Evolutionary conservation across 176 grass and related monocot species (phyloP), one percentile per base, ranked within the genome.

Genomic region (Bromus sterilis): DNA sequence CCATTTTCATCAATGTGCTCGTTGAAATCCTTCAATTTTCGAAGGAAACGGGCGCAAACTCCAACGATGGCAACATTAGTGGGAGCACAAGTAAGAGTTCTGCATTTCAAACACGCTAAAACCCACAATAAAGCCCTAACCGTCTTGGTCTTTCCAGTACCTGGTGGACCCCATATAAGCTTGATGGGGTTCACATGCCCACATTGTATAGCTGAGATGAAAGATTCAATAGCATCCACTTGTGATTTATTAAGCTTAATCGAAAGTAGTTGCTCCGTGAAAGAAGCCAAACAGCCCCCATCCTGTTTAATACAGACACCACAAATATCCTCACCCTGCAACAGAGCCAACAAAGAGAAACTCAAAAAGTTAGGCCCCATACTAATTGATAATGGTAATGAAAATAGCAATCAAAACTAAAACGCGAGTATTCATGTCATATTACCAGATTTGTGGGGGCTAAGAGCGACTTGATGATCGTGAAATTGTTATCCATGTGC

Each of bases 81-180:
- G 3, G 94, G 88, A 63, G 90, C 88, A 74, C 94, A 97, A 71
- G 80, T 87, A 40, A 97, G 88, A 56, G 91, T 89, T 77, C 88
- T 83, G 67, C 79, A 79, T 68, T 93, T 89, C 60, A 93, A 78
- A 57, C 70, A 59, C 21, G 70, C 61, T 77, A 97, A 66, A 65
- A 36, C 56, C 88, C 83, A 93, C 49, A 97, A 74, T 28, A 93
- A 39, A 46, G 86, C 44, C 72, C 83, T 66, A 33, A 86, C 53
- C 1, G 86, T 97, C 43, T 87, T 97, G 28, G 94, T 97, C 60
- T 97, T 93, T 34, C 94, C 88, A 20, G 90, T 93, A 48, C 94
- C 94, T 77, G 91, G 94, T 76, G 94, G 94, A 1, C 94, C 94
- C 88, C 94, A 89, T 58, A 93, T 79, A 84, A 97, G 88, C 75